Evolutionary conservation across 2,329 filamentous ascomycete species (phyloP), one percentile per base, ranked within the genome.

Genomic region (Escovopsis sp.): DNA sequence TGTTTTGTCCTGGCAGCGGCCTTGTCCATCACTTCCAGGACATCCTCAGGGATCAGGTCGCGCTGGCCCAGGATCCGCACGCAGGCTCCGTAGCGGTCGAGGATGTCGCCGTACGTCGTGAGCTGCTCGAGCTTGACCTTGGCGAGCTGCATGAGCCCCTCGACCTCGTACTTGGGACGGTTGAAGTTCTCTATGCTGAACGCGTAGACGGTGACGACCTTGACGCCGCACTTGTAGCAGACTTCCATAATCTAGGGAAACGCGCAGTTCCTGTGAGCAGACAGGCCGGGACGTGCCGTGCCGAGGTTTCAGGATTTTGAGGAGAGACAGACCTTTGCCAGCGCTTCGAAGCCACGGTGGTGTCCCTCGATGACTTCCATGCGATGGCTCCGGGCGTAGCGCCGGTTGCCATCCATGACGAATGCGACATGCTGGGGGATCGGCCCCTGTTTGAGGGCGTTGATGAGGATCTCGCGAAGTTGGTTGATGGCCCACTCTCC

Each of bases 101-200:
- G 72, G 26, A 98, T 70, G 55, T 94, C 88, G 28, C 91, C 91
- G 54, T 98, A 91, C 56, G 94, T 85, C 26, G 85, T 80, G 53
- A 98, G 70, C 61, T 98, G 91, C 46, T 83, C 78, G 26, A 98
- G 72, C 66, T 96, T 96, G 55, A 91, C 78, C 67, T 94, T 95
- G 47, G 89, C 89, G 72, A 98, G 86, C 58, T 94, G 83, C 91
- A 98, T 98, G 48, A 98, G 68, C 28, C 86, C 88, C 57, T 95
- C 87, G 8, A 98, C 91, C 61, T 98, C 91, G 62, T 93, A 91
- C 62, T 91, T 88, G 19, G 87, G 89, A 6, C 91, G 80, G 61
- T 96, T 94, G 69, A 94, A 98, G 67, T 98, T 98, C 64, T 98
- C 91, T 56, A 98, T 95, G 58, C 86, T 94, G 65, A 98, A 98